These are phyloP conservation scores for Blastocystis sp. DNA, from an alignment of 352 stramenopile species.

Conservation along the genomic window DNA sequence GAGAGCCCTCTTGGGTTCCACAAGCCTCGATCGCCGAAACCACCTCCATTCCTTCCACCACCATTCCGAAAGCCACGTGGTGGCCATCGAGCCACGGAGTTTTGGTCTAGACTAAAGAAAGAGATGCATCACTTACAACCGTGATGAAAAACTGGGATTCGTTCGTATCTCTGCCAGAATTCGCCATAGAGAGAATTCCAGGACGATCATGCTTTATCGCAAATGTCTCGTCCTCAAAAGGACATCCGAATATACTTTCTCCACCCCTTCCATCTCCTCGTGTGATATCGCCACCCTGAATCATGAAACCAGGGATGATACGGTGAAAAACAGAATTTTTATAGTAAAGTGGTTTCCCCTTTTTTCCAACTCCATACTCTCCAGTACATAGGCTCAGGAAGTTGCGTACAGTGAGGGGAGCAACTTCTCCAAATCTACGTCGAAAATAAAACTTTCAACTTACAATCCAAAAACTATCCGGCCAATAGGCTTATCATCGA, in stretches of 20 bases:
- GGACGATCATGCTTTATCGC: constrained; percentile 81
- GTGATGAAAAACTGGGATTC: constrained; percentile 97
- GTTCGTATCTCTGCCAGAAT: constrained; percentile 86
- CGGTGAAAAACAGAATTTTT: constrained; percentile 97
- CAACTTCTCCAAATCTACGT: constrained; percentile 27
- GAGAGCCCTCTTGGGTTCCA: neutral
- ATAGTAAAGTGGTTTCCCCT: constrained; percentile 78
- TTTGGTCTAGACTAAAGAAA: constrained; percentile 69
- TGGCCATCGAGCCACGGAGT: constrained; percentile 89
- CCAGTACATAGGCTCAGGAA: constrained; percentile 48
- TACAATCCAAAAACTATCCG: constrained; percentile 27
- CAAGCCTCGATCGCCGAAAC: constrained; percentile 73
- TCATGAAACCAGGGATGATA: constrained; percentile 97
- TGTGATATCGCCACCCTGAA: constrained; percentile 74
- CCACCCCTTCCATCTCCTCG: constrained; percentile 79
- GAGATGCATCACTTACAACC: constrained; percentile 69
- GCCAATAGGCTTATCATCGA: neutral
- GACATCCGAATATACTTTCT: constrained; percentile 84
- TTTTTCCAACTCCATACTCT: constrained; percentile 36
- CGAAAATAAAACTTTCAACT: neutral
- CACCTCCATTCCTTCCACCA: constrained; percentile 78
- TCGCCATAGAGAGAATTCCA: constrained; percentile 91
- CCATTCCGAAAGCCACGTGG: constrained; percentile 83
- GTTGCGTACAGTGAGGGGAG: constrained; percentile 22
- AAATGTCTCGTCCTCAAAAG: constrained; percentile 93